Conservation (phyloP, 257 asterid genomes). For the Echites panduratus region DNA sequence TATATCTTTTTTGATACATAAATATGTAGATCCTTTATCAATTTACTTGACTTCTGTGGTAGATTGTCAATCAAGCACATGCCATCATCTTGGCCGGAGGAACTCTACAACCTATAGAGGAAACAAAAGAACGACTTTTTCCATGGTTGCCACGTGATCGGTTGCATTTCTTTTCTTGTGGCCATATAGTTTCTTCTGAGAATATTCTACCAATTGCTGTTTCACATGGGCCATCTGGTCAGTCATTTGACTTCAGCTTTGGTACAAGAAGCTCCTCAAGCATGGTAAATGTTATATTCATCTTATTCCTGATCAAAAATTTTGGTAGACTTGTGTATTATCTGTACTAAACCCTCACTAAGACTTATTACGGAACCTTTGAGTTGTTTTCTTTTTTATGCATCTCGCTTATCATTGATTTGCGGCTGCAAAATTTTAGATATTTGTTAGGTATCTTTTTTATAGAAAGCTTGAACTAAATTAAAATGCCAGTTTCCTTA, state of each 20-base stretch:
- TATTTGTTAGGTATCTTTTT: neutral
- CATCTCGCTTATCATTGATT: neutral
- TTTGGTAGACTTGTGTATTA: neutral
- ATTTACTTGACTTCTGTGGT: slow-evolving; percentile 2
- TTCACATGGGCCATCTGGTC: slow-evolving; percentile 80
- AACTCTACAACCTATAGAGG: slow-evolving; percentile 93
- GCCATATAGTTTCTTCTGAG: slow-evolving; percentile 79
- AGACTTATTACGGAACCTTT: no score
- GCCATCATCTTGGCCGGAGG: slow-evolving; percentile 95
- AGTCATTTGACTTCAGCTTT: slow-evolving; percentile 75
- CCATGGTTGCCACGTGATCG: slow-evolving; percentile 51
- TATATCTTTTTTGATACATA: neutral
- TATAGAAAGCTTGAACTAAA: neutral
- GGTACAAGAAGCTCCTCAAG: slow-evolving; percentile 62
- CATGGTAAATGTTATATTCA: slow-evolving; percentile 47
- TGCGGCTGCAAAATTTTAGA: neutral
- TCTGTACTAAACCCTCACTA: neutral
- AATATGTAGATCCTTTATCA: slow-evolving; percentile 3
- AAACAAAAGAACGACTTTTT: slow-evolving; percentile 86
- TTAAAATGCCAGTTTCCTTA: neutral
- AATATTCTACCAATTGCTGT: slow-evolving; percentile 84
- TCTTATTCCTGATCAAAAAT: slow-evolving; percentile 9
- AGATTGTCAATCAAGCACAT: slow-evolving; percentile 74
- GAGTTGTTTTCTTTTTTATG: neutral
- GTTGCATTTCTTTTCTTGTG: slow-evolving; percentile 76